These are phyloP conservation scores for Ambrosia hybrid DNA, from an alignment of 140 eudicot species.

Conservation along the genomic window DNA sequence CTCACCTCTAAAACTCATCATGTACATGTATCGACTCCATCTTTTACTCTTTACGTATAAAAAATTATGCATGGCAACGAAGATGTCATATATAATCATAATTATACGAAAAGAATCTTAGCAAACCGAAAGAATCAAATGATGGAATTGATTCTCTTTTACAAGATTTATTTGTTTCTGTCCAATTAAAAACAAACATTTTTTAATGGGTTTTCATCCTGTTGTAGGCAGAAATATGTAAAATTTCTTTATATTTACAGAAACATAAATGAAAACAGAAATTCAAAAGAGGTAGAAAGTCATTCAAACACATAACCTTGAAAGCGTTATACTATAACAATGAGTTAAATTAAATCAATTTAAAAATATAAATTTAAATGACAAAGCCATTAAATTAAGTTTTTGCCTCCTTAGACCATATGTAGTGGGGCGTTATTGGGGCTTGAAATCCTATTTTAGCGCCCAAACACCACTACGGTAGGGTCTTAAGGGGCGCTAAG, in stretches of 20 bases:
- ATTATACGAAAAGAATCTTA: constrained; percentile 23
- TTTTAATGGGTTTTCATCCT: background rate
- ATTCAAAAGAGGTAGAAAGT: background rate
- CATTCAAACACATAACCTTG: background rate
- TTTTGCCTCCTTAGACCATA: too few relatives aligned
- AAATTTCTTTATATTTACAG: background rate
- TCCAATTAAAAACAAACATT: background rate
- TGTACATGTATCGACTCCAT: too few relatives aligned
- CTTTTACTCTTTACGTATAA: too few relatives aligned
- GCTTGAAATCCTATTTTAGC: too few relatives aligned
- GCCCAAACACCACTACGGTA: too few relatives aligned
- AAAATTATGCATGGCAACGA: background rate
- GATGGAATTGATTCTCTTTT: constrained; percentile 24
- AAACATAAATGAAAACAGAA: background rate
- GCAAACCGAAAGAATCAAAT: constrained; percentile 24
- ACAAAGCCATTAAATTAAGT: background rate
- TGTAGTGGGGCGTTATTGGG: too few relatives aligned
- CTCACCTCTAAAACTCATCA: too few relatives aligned
- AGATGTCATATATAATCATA: constrained; percentile 9
- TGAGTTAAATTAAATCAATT: too few relatives aligned
- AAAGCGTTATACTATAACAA: background rate
- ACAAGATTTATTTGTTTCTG: constrained; percentile 19
- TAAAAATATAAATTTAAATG: too few relatives aligned
- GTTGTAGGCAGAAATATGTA: background rate
- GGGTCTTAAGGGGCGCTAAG: too few relatives aligned